Evolutionary conservation across 768 basidiomycete species (phyloP), one percentile per base, ranked within the genome.

Genomic region (Tricholoma terreum): DNA sequence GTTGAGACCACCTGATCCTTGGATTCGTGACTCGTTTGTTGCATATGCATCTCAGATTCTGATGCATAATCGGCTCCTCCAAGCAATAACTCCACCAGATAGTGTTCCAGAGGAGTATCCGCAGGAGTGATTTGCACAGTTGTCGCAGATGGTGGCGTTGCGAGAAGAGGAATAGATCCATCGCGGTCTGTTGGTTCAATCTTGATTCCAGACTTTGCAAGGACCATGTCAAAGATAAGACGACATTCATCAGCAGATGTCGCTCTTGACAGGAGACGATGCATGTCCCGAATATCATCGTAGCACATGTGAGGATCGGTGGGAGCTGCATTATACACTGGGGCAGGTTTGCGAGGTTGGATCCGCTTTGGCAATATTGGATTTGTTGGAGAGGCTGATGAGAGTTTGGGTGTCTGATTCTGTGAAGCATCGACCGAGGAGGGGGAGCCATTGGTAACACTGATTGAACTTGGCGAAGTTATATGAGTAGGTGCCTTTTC

Each of bases 231-330:
- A 27, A 93, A 78, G 56, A 95, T 84, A 42, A 94, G 75, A 51
- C 90, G 89, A 67, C 92, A 94, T 74, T 96, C 94, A 58, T 87
- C 85, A 46, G 82, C 89, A 42, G 80, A 84, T 1, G 87, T 87
- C 12, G 93, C 92, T 50, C 74, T 81, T 8, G 80, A 71, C 15
- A 95, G 71, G 56, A 90, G 75, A 17, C 78, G 77, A 31, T 89
- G 85, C 74, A 96, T 81, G 51, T 92, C 86, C 10, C 77, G 73
- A 22, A 86, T 80, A 56, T 85, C 76, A 30, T 74, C 68, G 38
- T 78, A 75, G 36, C 77, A 61, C 19, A 83, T 58, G 36, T 59
- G 61, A 57, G 42, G 55, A 50, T 62, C 50, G n/a, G 56, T 57
- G 58, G 55, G 54, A 14, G 56, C 46, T 15, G 62, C 51, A 30